Evolutionary conservation across 192 early-diverging fungal genomes (phyloP), one percentile per base, ranked within the genome.

Genomic region (Coemansia umbellata): DNA sequence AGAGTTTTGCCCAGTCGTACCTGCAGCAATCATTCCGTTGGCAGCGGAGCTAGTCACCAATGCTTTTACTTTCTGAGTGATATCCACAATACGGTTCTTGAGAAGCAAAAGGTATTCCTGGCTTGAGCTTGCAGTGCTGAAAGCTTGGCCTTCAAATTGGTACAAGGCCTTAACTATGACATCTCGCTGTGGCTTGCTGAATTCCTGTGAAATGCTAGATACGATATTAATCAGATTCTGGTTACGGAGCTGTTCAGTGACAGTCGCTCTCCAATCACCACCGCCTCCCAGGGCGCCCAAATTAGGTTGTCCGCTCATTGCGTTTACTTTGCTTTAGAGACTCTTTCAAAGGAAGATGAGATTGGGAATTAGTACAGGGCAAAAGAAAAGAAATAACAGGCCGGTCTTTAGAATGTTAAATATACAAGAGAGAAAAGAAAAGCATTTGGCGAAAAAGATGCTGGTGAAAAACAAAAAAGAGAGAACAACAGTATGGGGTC

Each of bases 281-380:
- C 57, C 43, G 31, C 39, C 53, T 17, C 11, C 45, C 5, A 52
- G 41, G 32, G 49, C 48, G 18, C 41, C 59, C 6, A 43, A 39
- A 53, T 58, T 62, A 14, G 47, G 40, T 50, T 60, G 69, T 7
- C 37, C 58, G 51, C 45, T 73, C 70, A 73, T 73, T 24, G n/a
- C n/a, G n/a, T n/a, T n/a, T n/a, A n/a, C n/a, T n/a, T n/a, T n/a
- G n/a, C n/a, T n/a, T n/a, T n/a, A n/a, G n/a, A n/a, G n/a, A n/a
- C n/a, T n/a, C n/a, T n/a, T n/a, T n/a, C n/a, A n/a, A n/a, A n/a
- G n/a, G n/a, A n/a, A n/a, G n/a, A n/a, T n/a, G n/a, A n/a, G n/a
- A n/a, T n/a, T n/a, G n/a, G n/a, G n/a, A n/a, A n/a, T n/a, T n/a
- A n/a, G n/a, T n/a, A n/a, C n/a, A n/a, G n/a, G n/a, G n/a, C n/a